Percentiles rank a stretch among this genome's conserved stretches.
Evolutionary conservation across 2,329 filamentous ascomycete genomes (phyloP).

Genomic region (Exophiala lecanii-corni): DNA sequence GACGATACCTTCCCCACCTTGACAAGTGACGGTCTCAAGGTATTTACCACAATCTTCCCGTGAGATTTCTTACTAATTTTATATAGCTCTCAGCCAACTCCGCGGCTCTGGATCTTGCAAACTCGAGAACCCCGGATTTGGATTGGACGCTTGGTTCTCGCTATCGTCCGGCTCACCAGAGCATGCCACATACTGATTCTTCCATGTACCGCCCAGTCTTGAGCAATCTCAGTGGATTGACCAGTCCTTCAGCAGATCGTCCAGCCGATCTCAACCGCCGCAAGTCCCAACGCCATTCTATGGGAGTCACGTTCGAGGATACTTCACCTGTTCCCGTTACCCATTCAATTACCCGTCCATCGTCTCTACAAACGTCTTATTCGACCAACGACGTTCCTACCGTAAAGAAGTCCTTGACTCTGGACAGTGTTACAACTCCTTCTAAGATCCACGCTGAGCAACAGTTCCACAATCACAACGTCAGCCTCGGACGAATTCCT

Average conservation of each 20-base stretch:
- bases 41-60: constrained; percentile 6
- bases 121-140: constrained; percentile 61
- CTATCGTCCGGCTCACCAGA: constrained; percentile 62
- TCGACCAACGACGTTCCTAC: constrained; percentile 87
- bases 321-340: constrained; percentile 25
- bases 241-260: constrained; percentile 30
- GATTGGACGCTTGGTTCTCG: constrained; percentile 62
- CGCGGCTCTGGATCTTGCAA: constrained; percentile 73
- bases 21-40: constrained; percentile 39
- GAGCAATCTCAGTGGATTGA: constrained; percentile 28
- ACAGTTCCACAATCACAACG: constrained; percentile 67
- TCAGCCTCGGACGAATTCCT: constrained; percentile 74
- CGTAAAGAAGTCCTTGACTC: constrained; percentile 62
- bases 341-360: constrained; percentile 44
- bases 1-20: constrained; percentile 87
- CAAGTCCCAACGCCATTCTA: constrained; percentile 39
- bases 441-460: constrained; percentile 59
- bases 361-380: constrained; percentile 70
- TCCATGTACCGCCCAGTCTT: constrained; percentile 37
- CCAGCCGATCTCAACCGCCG: constrained; percentile 34
- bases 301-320: constrained; percentile 37
- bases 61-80: constrained; percentile 23
- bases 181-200: constrained; percentile 52
- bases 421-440: constrained; percentile 38
- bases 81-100: constrained; percentile 73